Evolutionary conservation across 2,329 filamentous ascomycete species (phyloP), one percentile per base, ranked within the genome.

Genomic region (Diplodia scrobiculata): DNA sequence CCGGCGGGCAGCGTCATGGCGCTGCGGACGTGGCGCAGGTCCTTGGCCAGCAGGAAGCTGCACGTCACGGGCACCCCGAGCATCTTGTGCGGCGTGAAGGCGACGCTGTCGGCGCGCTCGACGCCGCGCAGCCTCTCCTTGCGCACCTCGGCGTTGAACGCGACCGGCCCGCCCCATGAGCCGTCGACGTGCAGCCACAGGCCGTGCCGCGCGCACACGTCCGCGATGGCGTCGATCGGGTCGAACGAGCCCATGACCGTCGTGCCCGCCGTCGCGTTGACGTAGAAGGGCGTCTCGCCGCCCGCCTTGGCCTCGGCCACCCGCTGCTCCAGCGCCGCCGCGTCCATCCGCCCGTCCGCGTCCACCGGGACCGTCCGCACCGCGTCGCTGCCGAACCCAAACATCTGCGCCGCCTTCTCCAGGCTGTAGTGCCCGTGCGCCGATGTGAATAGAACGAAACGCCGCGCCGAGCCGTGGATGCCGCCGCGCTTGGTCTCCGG

Each of bases 21-120:
- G 54, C 79, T 81, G 76, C 95, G 90, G 76, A 98, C 96, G 27
- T 89, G 80, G 66, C 84, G 82, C 74, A 96, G 79, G 75, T 98
- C 93, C 1, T 85, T 84, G 0, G 87, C 89, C 13, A 99, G 84
- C 4, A 99, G 84, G 80, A 96, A 97, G 0, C 90, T 93, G 79
- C 93, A 98, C 0, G 93, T 97, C 48, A 96, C 81, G 0, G 95
- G 94, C 2, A 92, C 91, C 67, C 91, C 91, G 74, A 98, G 85
- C 95, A 98, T 98, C 80, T 98, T 98, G 80, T 99, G 95, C 66
- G 95, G 93, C 77, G 96, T 98, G 65, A 97, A 86, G 1, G 92
- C 91, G 47, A 98, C 82, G 14, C 88, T 91, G 77, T 97, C 85
- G 10, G 93, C 95, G 48, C 89, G 83, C 52, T 92, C 84, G 1